Conservation (phyloP, 148 eudicot genomes). For the Camellia granthamiana region DNA sequence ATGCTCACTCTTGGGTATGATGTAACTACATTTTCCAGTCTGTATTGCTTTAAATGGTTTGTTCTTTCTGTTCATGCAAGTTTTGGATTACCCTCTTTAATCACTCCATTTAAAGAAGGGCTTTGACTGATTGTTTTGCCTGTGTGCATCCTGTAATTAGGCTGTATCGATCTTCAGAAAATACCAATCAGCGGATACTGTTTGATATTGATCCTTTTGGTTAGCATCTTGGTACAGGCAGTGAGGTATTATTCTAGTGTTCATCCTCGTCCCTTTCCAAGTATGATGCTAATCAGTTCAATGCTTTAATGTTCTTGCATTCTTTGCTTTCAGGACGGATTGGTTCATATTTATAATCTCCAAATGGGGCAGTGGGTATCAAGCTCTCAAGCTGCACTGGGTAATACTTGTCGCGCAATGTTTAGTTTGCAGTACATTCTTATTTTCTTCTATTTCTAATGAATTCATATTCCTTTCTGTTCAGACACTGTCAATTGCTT, state of each 20-base stretch:
- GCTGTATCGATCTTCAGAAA: conserved; percentile 85
- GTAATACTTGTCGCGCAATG: conserved; percentile 26
- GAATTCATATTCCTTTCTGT: conserved; percentile 15
- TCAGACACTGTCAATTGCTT: conserved; percentile 94
- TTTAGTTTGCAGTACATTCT: not conserved
- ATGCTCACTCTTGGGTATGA: not conserved
- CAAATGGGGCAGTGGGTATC: conserved; percentile 96
- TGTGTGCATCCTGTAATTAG: conserved; percentile 31
- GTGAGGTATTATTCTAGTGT: conserved; percentile 58
- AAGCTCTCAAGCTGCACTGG: conserved; percentile 90
- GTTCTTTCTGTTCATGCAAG: not conserved
- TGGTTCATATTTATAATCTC: conserved; percentile 88
- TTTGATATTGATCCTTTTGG: conserved; percentile 92
- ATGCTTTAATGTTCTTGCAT: not conserved
- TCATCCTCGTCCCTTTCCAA: not conserved
- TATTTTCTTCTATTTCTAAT: not conserved
- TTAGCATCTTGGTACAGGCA: conserved; percentile 91
- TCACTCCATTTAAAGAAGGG: not conserved
- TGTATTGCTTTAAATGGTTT: not conserved
- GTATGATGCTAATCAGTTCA: not conserved
- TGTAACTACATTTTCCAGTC: not conserved
- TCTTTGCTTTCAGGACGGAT: conserved; percentile 64
- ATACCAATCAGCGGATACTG: conserved; percentile 85
- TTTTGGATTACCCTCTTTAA: not conserved
- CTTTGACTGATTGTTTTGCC: conserved; percentile 12